A percentile compares a stretch with the other conserved stretches of the same genome.
phyloP scores from a whole-genome alignment of 495 filamentous ascomycete genomes.

The Aspergillus egyptiacus region DNA sequence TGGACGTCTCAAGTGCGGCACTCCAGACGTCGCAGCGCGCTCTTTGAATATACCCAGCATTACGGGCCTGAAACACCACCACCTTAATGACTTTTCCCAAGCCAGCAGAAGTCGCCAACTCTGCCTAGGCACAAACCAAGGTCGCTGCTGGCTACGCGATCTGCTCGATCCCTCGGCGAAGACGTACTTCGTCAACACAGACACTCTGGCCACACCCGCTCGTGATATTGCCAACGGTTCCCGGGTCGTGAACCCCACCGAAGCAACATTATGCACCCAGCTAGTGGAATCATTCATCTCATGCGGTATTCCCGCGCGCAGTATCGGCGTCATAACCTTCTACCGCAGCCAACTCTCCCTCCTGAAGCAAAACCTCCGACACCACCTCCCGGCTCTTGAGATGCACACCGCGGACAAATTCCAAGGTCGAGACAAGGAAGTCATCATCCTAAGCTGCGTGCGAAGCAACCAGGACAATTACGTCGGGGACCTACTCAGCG shows the following conservation, averaged over 20 bases:
- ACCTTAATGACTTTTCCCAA: constrained; percentile 36
- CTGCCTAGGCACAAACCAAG: constrained; percentile 46
- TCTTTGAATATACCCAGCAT: constrained; percentile 56
- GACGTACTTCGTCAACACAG: constrained; percentile 85
- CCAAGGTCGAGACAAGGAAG: constrained; percentile 91
- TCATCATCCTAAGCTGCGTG: constrained; percentile 79
- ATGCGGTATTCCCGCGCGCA: constrained; percentile 62
- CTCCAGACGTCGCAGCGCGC: constrained; percentile 60
- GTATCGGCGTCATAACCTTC: constrained; percentile 97
- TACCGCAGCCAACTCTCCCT: constrained; percentile 85
- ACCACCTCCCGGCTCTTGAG: constrained; percentile 57
- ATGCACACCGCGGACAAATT: constrained; percentile 96
- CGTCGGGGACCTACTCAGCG: constrained; percentile 83
- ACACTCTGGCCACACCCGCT: constrained; percentile 55
- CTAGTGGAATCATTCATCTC: constrained; percentile 72
- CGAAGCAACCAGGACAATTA: constrained; percentile 72
- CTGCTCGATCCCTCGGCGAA: constrained; percentile 62
- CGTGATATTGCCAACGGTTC: constrained; percentile 69
- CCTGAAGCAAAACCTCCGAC: constrained; percentile 50
- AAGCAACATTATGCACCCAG: constrained; percentile 68
- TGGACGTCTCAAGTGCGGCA: constrained; percentile 84
- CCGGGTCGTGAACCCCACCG: constrained; percentile 77
- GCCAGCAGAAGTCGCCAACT: constrained; percentile 29
- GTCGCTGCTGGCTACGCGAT: constrained; percentile 77
- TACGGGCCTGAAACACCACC: constrained; percentile 48